Conservation (phyloP, 2,329 filamentous ascomycete genomes). For the Cercospora citrullina region DNA sequence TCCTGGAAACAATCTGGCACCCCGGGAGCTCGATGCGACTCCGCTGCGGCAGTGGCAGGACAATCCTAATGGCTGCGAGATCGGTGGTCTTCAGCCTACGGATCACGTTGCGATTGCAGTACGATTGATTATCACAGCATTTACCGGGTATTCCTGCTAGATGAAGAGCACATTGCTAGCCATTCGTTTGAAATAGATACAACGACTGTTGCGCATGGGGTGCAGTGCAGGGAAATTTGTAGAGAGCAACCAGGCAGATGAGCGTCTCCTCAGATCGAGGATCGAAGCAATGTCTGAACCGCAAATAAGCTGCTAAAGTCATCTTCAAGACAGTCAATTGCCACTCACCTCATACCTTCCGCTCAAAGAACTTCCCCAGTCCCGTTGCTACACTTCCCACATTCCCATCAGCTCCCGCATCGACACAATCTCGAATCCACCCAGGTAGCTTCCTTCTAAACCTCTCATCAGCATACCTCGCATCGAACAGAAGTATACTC, state of each 20-base stretch:
- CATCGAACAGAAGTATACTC: slow-evolving; percentile 81
- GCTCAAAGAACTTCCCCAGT: slow-evolving; percentile 20
- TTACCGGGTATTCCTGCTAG: neutral
- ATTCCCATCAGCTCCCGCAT: slow-evolving; percentile 6
- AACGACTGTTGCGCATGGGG: neutral
- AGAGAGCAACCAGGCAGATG: neutral
- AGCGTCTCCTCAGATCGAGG: neutral
- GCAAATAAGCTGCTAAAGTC: neutral
- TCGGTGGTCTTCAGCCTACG: neutral
- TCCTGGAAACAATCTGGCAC: neutral
- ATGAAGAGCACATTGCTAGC: neutral
- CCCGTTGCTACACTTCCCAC: slow-evolving; percentile 17
- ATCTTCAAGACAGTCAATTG: neutral
- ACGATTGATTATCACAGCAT: neutral
- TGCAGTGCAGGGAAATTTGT: neutral
- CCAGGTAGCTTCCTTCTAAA: slow-evolving; percentile 79
- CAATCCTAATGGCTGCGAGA: neutral
- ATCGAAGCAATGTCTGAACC: neutral
- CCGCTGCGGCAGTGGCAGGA: neutral
- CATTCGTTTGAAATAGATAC: neutral
- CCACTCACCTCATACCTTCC: neutral
- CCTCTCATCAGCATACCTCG: slow-evolving; percentile 70
- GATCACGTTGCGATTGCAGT: neutral
- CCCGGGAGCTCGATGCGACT: neutral
- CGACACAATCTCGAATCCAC: slow-evolving; percentile 66